A percentile compares a stretch with the other conserved stretches of the same genome.
These are phyloP conservation scores for Hypocreales sp. DNA, from an alignment of 2,329 filamentous ascomycete genomes.

Conservation along the genomic window DNA sequence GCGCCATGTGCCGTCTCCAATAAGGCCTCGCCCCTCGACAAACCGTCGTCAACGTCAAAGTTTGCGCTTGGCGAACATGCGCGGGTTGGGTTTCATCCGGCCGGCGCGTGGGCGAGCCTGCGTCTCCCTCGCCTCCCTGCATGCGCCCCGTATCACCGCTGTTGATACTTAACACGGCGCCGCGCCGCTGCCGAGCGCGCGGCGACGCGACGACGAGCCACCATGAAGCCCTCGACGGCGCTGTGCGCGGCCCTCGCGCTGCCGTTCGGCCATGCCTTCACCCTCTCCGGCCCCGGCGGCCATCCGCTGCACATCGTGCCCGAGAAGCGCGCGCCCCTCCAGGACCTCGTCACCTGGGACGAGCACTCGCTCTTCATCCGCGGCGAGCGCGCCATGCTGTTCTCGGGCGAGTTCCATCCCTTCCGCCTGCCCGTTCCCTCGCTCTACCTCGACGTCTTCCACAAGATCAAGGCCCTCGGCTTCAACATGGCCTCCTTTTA, in stretches of 20 bases:
- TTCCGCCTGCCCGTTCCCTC: slow-evolving; percentile 34
- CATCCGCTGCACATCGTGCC: slow-evolving; percentile 9
- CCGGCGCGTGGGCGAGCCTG: too few relatives aligned
- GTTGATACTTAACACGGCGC: too few relatives aligned
- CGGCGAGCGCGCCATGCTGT: slow-evolving; percentile 56
- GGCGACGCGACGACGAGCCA: too few relatives aligned
- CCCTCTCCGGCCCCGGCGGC: slow-evolving; percentile 5
- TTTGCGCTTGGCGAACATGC: too few relatives aligned
- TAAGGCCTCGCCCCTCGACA: too few relatives aligned
- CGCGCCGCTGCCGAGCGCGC: too few relatives aligned
- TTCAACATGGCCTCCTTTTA: slow-evolving; percentile 74
- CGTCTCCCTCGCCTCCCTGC: too few relatives aligned
- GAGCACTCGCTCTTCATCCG: slow-evolving; percentile 53
- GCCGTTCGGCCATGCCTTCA: slow-evolving; percentile 5
- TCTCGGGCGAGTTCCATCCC: slow-evolving; percentile 60
- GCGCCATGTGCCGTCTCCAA: too few relatives aligned
- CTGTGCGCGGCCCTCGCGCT: slow-evolving; percentile 5
- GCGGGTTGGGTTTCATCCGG: too few relatives aligned
- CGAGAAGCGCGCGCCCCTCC: slow-evolving; percentile 11
- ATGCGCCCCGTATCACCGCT: too few relatives aligned
- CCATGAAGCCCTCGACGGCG: slow-evolving; percentile 10
- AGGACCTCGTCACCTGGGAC: slow-evolving; percentile 49
- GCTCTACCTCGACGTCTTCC: slow-evolving; percentile 54
- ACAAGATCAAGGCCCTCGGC: slow-evolving; percentile 69
- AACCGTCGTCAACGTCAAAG: too few relatives aligned